Conservation (phyloP, 1,284 basidiomycete genomes). For the Schizophyllum commune region DNA sequence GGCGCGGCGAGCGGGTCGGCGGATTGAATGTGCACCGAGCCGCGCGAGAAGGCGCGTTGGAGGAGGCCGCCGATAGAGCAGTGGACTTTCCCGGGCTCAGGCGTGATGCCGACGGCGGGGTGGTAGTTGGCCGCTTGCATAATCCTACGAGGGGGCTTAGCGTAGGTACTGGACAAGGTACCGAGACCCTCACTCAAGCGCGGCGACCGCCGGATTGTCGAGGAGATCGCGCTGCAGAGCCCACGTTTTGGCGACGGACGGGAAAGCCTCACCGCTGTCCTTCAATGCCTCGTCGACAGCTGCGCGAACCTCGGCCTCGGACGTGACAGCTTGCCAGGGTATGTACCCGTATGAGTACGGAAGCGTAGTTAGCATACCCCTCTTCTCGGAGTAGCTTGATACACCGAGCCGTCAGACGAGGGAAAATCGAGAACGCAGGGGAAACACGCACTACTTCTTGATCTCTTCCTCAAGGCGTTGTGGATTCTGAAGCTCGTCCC, state of each 20-base stretch:
- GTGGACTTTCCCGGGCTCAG: background rate
- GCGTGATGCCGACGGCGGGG: background rate
- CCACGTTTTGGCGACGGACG: background rate
- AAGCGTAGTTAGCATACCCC: background rate
- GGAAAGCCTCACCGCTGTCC: background rate
- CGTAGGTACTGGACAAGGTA: background rate
- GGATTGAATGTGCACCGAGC: background rate
- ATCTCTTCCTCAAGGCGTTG: background rate
- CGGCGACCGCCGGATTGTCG: background rate
- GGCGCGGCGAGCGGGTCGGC: constrained; percentile 12
- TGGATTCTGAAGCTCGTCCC: background rate
- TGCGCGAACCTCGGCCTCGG: background rate
- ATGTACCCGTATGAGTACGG: background rate
- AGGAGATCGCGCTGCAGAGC: background rate
- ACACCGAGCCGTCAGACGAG: background rate
- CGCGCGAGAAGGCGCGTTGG: background rate
- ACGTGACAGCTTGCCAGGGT: background rate
- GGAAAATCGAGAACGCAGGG: background rate
- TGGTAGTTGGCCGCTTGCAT: background rate
- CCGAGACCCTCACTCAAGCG: background rate
- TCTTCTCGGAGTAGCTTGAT: background rate
- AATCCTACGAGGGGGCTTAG: background rate
- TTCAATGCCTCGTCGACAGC: background rate
- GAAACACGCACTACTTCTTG: background rate
- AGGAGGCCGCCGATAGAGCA: background rate